These are phyloP conservation scores for Craspedostauros australis DNA, from an alignment of 108 stramenopile genomes.

Conservation along the genomic window DNA sequence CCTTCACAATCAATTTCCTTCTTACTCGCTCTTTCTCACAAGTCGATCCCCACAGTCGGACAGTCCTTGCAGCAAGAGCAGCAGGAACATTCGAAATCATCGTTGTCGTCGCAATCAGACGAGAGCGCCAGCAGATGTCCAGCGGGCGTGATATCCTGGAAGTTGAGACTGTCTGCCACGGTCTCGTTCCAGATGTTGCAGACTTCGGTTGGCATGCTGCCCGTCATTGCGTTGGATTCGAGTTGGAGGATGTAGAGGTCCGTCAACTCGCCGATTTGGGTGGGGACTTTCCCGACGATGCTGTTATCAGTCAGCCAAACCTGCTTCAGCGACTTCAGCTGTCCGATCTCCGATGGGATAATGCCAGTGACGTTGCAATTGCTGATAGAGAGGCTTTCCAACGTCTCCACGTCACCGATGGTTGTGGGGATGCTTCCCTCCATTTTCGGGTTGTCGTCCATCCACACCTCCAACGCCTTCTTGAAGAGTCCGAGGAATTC, in stretches of 20 bases:
- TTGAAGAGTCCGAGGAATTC: constrained; percentile 19
- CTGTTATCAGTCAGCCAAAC: constrained; percentile 42
- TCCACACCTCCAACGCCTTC: constrained; percentile 36
- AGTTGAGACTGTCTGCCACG: constrained; percentile 16
- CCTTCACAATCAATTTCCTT: too few species aligned
- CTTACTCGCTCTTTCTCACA: too few species aligned
- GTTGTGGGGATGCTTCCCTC: constrained; percentile 30
- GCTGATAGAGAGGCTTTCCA: constrained; percentile 22
- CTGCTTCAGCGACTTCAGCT: constrained; percentile 33
- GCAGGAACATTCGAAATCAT: too few species aligned
- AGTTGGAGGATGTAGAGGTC: constrained; percentile 31
- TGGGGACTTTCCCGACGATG: constrained; percentile 50
- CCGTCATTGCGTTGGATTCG: constrained; percentile 29
- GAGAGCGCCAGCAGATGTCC: too few species aligned
- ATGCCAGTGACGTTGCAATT: constrained; percentile 17
- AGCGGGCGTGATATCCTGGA: too few species aligned
- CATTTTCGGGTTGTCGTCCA: constrained; percentile 31
- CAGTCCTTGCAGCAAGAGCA: too few species aligned
- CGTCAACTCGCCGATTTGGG: constrained; percentile 31
- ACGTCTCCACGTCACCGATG: constrained; percentile 1
- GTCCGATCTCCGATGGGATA: constrained; percentile 30
- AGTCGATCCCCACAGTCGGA: too few species aligned
- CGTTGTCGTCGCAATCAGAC: too few species aligned
- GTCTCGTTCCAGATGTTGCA: constrained; percentile 20
- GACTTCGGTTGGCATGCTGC: constrained; percentile 22